phyloP scores from a whole-genome alignment of 441 rosid genomes.

The Arabidopsis lyrata region DNA sequence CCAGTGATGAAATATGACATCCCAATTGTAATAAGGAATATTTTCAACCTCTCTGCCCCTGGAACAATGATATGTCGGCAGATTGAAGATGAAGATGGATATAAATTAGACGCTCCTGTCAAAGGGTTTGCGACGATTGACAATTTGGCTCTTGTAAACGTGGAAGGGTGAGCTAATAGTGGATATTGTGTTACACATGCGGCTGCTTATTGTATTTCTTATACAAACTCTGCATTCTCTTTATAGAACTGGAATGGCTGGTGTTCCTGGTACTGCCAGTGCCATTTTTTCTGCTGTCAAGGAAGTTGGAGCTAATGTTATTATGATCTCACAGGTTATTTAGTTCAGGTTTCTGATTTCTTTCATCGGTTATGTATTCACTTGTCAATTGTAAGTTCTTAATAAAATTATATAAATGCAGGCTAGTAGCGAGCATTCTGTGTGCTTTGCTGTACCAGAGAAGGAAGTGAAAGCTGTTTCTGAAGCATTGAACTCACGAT shows the following conservation, averaged over 20 bases:
- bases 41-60: conserved; percentile 86
- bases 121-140: conserved; percentile 97
- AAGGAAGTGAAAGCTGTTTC: conserved; percentile 93
- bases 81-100: conserved; percentile 59
- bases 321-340: conserved; percentile 91
- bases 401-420: conserved; percentile 66
- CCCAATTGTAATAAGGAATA: conserved; percentile 93
- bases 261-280: conserved; percentile 97
- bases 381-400: conserved; percentile 62
- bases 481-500: conserved; percentile 80
- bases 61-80: conserved; percentile 87
- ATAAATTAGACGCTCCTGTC: conserved; percentile 62
- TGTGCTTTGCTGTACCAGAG: conserved; percentile 98
- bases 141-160: conserved; percentile 95
- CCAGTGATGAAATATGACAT: conserved; percentile 94
- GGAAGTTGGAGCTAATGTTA: conserved; percentile 98
- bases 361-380: conserved; percentile 20
- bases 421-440: conserved; percentile 99
- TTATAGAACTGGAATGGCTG: conserved; percentile 98
- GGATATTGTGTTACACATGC: conserved; percentile 24
- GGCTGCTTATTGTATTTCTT: conserved; percentile 15
- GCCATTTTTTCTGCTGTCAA: conserved; percentile 93
- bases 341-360: conserved; percentile 31
- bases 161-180: conserved; percentile 81
- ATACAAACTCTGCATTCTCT: conserved; percentile 21